These are phyloP conservation scores for Colletotrichum echinochloae DNA, from an alignment of 2,329 filamentous ascomycete species.

Conservation along the genomic window DNA sequence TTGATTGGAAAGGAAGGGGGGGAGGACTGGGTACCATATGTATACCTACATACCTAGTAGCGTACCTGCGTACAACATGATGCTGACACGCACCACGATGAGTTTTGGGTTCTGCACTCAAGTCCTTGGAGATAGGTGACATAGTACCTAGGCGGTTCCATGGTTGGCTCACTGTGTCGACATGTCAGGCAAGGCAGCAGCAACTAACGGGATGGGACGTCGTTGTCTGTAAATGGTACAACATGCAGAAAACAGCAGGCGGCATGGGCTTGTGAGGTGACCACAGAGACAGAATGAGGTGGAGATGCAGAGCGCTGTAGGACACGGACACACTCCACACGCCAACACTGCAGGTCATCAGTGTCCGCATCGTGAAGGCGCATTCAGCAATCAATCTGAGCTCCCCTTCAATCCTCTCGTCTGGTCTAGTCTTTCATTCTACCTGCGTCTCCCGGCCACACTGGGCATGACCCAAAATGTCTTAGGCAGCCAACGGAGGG, in stretches of 20 bases:
- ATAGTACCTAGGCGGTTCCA: too few species aligned
- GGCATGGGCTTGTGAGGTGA: background rate
- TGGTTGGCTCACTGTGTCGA: background rate
- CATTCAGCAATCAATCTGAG: background rate
- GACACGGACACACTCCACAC: slow-evolving; percentile 16
- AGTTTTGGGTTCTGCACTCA: background rate
- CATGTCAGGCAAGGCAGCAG: background rate
- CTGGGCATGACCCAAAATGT: background rate
- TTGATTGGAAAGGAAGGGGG: background rate
- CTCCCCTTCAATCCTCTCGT: background rate
- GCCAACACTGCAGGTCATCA: slow-evolving; percentile 3
- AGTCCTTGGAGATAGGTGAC: background rate
- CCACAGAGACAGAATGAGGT: background rate
- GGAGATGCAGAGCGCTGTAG: slow-evolving; percentile 23
- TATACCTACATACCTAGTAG: background rate
- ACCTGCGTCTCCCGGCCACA: background rate
- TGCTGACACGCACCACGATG: background rate
- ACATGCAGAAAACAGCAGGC: background rate
- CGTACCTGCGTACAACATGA: background rate
- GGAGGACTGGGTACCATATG: background rate
- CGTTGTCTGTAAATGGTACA: background rate
- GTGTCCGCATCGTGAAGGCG: background rate
- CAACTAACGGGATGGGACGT: background rate
- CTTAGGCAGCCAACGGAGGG: background rate
- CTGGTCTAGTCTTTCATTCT: too few species aligned